Conservation (phyloP, 306 rosid genomes). For the Cucumis cinereus region DNA sequence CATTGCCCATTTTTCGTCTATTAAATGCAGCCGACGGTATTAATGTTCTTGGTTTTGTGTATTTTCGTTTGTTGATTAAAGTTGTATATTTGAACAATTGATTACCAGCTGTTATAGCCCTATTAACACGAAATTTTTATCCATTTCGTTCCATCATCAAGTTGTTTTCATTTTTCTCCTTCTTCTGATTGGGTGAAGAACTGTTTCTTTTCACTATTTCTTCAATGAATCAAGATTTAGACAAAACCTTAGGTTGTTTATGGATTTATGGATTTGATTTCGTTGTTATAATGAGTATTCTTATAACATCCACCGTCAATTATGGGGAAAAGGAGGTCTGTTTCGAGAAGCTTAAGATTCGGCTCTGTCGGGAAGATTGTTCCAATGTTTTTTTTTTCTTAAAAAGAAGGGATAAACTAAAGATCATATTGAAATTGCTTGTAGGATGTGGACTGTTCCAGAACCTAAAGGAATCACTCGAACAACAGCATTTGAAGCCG, state of each 20-base stretch:
- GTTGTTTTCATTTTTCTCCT: background rate
- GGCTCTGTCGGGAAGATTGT: background rate
- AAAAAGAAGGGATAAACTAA: background rate
- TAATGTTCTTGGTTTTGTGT: background rate
- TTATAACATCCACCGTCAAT: background rate
- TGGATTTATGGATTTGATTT: background rate
- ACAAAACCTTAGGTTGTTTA: background rate
- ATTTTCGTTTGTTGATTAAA: background rate
- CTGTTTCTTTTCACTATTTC: background rate
- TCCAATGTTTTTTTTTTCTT: no score
- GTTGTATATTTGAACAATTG: background rate
- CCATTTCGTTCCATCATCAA: background rate
- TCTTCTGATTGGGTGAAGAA: background rate
- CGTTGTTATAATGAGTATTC: background rate
- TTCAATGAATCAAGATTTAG: background rate
- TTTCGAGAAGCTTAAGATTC: background rate
- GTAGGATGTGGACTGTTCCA: slow-evolving; percentile 80
- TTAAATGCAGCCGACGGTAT: slow-evolving; percentile 8
- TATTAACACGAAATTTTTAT: background rate
- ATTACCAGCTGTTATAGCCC: background rate
- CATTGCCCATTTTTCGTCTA: background rate
- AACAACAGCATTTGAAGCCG: slow-evolving; percentile 48
- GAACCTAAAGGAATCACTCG: slow-evolving; percentile 49
- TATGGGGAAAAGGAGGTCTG: background rate
- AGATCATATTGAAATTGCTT: slow-evolving; percentile 8